Evolutionary conservation across 208 protist species (phyloP).

Genomic region (Leishmania turanica): DNA sequence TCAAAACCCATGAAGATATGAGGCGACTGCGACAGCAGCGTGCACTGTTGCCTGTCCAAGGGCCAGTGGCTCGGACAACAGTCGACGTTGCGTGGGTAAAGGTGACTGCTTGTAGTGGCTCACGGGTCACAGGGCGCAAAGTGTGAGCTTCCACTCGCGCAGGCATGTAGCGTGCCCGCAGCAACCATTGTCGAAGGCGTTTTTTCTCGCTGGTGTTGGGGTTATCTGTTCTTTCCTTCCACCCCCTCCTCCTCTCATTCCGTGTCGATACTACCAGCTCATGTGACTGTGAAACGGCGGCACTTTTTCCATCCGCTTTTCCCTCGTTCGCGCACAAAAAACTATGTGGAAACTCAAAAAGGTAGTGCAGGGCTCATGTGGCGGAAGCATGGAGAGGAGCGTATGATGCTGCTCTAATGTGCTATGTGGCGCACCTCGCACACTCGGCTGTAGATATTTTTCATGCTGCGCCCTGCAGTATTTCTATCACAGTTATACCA

Average conservation of each 20-base stretch:
- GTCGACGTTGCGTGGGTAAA: slow-evolving; percentile 11
- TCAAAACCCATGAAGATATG: slow-evolving; percentile 68
- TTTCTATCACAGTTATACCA: not conserved
- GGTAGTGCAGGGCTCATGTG: not conserved
- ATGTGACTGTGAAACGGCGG: not conserved
- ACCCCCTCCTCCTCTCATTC: not conserved
- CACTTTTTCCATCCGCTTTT: not conserved
- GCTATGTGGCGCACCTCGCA: not conserved
- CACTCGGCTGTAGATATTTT: not conserved
- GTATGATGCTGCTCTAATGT: not conserved
- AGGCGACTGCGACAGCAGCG: slow-evolving; percentile 14
- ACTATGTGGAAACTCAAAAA: not conserved
- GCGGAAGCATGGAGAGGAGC: not conserved
- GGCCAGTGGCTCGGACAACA: slow-evolving; percentile 9
- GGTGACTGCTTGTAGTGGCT: not conserved
- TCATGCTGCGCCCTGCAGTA: not conserved
- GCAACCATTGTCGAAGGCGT: not conserved
- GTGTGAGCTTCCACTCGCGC: not conserved
- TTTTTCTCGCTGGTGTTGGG: not conserved
- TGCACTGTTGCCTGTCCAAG: not conserved
- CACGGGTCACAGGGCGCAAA: slow-evolving; percentile 6
- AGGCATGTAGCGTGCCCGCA: not conserved
- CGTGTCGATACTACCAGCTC: not conserved
- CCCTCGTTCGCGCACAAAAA: not conserved
- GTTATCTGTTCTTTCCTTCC: not conserved